These are phyloP conservation scores for Chloranthus sessilifolius DNA, from an alignment of 164 flowering plant species.

Conservation along the genomic window DNA sequence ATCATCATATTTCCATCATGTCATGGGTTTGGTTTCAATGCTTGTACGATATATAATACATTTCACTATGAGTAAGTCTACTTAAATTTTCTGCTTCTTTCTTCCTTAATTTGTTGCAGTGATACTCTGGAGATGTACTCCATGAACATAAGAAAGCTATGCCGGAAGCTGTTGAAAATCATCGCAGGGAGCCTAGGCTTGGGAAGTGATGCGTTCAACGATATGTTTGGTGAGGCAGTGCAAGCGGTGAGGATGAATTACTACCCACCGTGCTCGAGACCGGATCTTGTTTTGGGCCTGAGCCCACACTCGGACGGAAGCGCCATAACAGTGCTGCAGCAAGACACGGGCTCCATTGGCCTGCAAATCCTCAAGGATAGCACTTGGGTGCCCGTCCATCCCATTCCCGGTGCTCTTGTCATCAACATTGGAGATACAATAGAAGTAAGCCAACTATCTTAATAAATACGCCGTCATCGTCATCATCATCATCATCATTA, in stretches of 20 bases:
- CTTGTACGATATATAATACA: no score
- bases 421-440: constrained; percentile 90
- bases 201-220: constrained; percentile 40
- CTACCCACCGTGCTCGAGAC: constrained; percentile 87
- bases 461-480: neutral
- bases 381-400: constrained; percentile 69
- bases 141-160: constrained; percentile 46
- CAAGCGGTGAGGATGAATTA: constrained; percentile 95
- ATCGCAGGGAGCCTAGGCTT: constrained; percentile 59
- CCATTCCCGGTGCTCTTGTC: constrained; percentile 65
- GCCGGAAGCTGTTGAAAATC: constrained; percentile 44
- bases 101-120: constrained; percentile 28
- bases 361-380: constrained; percentile 75
- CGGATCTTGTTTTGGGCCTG: constrained; percentile 81
- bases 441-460: constrained; percentile 41
- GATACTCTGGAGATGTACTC: constrained; percentile 66
- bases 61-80: no score
- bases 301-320: constrained; percentile 97
- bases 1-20: no score
- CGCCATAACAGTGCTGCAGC: constrained; percentile 84
- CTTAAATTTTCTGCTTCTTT: neutral
- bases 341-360: constrained; percentile 59
- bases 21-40: no score
- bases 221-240: constrained; percentile 73
- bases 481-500: neutral